A percentile compares a stretch with the other conserved stretches of the same genome.
Conservation (phyloP, 371 early-diverging fungal genomes). For the Choanephora cucurbitarum region DNA sequence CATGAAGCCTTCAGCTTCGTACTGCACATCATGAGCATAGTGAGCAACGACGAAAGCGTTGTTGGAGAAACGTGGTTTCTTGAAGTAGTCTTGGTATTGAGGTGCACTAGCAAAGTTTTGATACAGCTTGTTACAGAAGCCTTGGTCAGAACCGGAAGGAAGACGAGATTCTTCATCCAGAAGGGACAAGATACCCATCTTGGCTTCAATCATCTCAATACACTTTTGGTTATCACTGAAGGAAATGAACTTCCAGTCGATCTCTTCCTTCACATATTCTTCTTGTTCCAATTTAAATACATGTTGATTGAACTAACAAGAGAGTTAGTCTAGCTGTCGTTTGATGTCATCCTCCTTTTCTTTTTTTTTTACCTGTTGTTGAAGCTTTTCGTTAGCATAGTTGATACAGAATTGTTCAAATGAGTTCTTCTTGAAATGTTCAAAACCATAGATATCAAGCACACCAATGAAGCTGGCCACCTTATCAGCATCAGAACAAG, state of each 20-base stretch:
- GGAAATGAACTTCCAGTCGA: slow-evolving; percentile 89
- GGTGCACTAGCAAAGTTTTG: slow-evolving; percentile 57
- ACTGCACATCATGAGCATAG: slow-evolving; percentile 91
- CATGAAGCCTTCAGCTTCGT: slow-evolving; percentile 93
- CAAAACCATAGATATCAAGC: slow-evolving; percentile 96
- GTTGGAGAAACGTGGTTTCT: slow-evolving; percentile 88
- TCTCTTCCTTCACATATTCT: slow-evolving; percentile 91
- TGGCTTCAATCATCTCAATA: slow-evolving; percentile 98
- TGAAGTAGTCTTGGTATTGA: slow-evolving; percentile 74
- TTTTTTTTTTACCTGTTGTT: slow-evolving; percentile 72
- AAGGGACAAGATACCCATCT: slow-evolving; percentile 92
- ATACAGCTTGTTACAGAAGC: slow-evolving; percentile 86
- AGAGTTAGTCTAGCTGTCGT: background rate
- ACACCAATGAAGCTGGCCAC: slow-evolving; percentile 86
- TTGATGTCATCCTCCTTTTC: background rate
- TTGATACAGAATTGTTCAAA: slow-evolving; percentile 99
- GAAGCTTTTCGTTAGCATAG: slow-evolving; percentile 97
- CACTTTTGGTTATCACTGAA: slow-evolving; percentile 99
- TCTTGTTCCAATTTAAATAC: slow-evolving; percentile 92
- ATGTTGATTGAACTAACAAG: slow-evolving; percentile 68
- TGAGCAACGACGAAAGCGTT: slow-evolving; percentile 85
- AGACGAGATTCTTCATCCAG: slow-evolving; percentile 96
- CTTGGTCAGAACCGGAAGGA: slow-evolving; percentile 86
- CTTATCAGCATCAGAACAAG: slow-evolving; percentile 48
- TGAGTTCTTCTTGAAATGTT: slow-evolving; percentile 96